Conservation (phyloP, 108 stramenopile genomes). For the Nannochloropsis gaditana region DNA sequence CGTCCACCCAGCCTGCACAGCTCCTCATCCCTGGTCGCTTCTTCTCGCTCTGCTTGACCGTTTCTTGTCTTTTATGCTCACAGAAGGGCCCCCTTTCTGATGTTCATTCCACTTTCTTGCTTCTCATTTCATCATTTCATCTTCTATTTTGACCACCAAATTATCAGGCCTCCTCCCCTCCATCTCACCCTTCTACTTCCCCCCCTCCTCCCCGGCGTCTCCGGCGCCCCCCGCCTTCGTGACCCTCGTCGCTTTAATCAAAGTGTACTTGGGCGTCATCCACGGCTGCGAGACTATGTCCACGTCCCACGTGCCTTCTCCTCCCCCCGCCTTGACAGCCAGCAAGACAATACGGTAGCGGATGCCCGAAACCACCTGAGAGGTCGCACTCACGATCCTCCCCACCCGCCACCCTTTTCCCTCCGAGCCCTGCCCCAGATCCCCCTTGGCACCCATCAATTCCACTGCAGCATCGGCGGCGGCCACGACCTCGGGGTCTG, state of each 20-base stretch:
- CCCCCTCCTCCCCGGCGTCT: neutral
- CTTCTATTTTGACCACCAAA: neutral
- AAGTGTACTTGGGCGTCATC: neutral
- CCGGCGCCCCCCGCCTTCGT: neutral
- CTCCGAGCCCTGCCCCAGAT: neutral
- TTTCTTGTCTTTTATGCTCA: neutral
- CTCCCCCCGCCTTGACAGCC: neutral
- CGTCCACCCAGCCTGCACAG: neutral
- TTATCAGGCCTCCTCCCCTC: neutral
- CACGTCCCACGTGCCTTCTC: neutral
- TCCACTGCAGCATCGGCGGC: neutral
- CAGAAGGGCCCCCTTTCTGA: neutral
- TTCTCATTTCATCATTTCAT: neutral
- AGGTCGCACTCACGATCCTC: neutral
- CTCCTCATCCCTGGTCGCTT: neutral
- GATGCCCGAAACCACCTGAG: neutral
- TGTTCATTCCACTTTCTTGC: neutral
- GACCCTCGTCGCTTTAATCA: neutral
- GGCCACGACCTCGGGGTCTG: neutral
- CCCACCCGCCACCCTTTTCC: neutral
- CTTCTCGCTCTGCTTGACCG: neutral
- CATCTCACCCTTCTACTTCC: neutral
- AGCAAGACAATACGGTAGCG: neutral
- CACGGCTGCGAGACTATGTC: neutral
- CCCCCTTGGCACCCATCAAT: neutral